Evolutionary conservation across 2,329 filamentous ascomycete species (phyloP), one percentile per base, ranked within the genome.

Genomic region (Alternaria gaisen): DNA sequence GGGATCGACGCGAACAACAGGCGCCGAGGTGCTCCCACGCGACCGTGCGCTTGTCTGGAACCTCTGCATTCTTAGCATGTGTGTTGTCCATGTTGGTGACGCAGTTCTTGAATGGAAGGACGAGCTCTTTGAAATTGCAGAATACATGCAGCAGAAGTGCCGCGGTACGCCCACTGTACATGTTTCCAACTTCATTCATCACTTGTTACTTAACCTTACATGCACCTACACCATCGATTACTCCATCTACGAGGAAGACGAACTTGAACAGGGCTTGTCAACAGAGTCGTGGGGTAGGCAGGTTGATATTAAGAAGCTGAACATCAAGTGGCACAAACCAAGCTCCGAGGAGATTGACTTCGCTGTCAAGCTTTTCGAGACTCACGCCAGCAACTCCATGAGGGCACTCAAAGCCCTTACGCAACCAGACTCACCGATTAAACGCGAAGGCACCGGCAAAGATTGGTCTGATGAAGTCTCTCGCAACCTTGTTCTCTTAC

Each of bases 391-490:
- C 58, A 89, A 87, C 41, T 94, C 94, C 2, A 86, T 94, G 61
- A 83, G 89, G 59, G 88, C 92, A 63, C 81, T 99, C 12, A 87
- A 88, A 64, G 87, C 90, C 8, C 85, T 99, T n/a, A 96, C 93
- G 73, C 90, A 91, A 63, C 89, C 92, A 46, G 87, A 90, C 36
- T 90, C 93, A 1, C 90, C 89, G 3, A 90, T 98, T 54, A 96
- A 93, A 78, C 88, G 94, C 58, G 94, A 94, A 68, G 95, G 95
- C 38, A 97, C 94, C 77, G 96, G 97, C 69, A 99, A 98, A 79
- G 94, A 97, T 72, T 99, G 95, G 95, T 97, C 94, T 0, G 95
- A 99, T 76, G 96, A 99, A 77, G 90, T 98, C 28, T 94, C 93
- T 2, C 85, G 95, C 56, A 93, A 97, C 67, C 85, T 99, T 58